A percentile compares a stretch with the other conserved stretches of the same genome.
These are phyloP conservation scores for Fusarium sp. DNA, from an alignment of 2,329 filamentous ascomycete genomes.

Conservation along the genomic window DNA sequence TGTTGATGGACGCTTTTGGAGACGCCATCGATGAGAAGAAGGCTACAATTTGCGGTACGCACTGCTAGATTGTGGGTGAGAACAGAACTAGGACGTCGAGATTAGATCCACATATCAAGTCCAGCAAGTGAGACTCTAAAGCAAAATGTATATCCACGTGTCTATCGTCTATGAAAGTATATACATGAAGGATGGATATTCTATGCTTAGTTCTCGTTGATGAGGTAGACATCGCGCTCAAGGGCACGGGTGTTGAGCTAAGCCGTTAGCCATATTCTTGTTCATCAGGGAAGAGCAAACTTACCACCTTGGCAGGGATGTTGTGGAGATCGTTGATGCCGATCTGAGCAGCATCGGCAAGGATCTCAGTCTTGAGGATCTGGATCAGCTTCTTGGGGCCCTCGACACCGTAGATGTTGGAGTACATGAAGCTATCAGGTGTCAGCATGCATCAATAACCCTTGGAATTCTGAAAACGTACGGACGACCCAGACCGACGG, in stretches of 20 bases:
- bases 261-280: not conserved
- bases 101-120: not conserved
- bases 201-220: conserved; percentile 28
- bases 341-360: conserved; percentile 50
- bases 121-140: not conserved
- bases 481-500: conserved; percentile 57
- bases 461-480: not conserved
- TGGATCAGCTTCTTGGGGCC: conserved; percentile 60
- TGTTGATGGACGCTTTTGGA: too few relatives aligned
- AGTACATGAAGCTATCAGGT: conserved; percentile 56
- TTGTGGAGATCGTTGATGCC: conserved; percentile 46
- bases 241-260: conserved; percentile 44
- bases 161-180: not conserved
- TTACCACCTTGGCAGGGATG: conserved; percentile 38
- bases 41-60: not conserved
- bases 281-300: not conserved
- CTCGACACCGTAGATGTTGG: conserved; percentile 61
- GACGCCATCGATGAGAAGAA: too few relatives aligned
- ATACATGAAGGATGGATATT: not conserved
- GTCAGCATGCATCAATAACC: not conserved
- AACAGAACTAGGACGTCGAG: not conserved
- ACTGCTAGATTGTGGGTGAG: too few relatives aligned
- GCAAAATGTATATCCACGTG: not conserved
- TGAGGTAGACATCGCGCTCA: conserved; percentile 41
- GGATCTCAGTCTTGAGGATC: conserved; percentile 61